These are phyloP conservation scores for Ascochyta pisi DNA, from an alignment of 2,329 filamentous ascomycete species.

Conservation along the genomic window DNA sequence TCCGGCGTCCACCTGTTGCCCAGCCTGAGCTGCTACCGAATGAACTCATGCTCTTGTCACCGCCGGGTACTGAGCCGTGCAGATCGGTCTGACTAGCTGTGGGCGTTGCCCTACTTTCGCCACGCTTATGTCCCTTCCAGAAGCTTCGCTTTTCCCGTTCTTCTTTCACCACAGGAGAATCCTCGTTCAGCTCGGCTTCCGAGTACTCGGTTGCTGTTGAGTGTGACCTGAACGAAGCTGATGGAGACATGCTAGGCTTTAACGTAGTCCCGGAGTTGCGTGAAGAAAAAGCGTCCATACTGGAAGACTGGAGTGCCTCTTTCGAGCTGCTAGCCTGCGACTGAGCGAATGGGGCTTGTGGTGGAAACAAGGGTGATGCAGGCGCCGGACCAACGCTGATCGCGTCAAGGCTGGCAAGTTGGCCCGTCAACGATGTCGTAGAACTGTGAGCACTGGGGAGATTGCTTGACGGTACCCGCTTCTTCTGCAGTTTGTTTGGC, in stretches of 20 bases:
- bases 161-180: slow-evolving; percentile 46
- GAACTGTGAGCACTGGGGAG: slow-evolving; percentile 93
- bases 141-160: slow-evolving; percentile 67
- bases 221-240: slow-evolving; percentile 76
- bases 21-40: slow-evolving; percentile 45
- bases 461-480: slow-evolving; percentile 71
- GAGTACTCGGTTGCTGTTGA: slow-evolving; percentile 77
- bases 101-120: slow-evolving; percentile 45
- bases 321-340: slow-evolving; percentile 35
- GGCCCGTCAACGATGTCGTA: slow-evolving; percentile 71
- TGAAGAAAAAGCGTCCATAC: slow-evolving; percentile 50
- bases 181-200: slow-evolving; percentile 76
- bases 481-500: slow-evolving; percentile 93
- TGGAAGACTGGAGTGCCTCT: slow-evolving; percentile 31
- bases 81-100: slow-evolving; percentile 47
- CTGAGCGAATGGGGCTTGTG: slow-evolving; percentile 38
- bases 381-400: slow-evolving; percentile 20
- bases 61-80: slow-evolving; percentile 46
- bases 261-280: slow-evolving; percentile 60
- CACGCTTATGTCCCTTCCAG: slow-evolving; percentile 68
- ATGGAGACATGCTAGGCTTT: slow-evolving; percentile 74
- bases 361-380: slow-evolving; percentile 44
- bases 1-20: slow-evolving; percentile 37
- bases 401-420: slow-evolving; percentile 26
- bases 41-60: slow-evolving; percentile 50